These are phyloP conservation scores for Stephanodiscus minutulus DNA, from an alignment of 108 stramenopile species.

Conservation along the genomic window DNA sequence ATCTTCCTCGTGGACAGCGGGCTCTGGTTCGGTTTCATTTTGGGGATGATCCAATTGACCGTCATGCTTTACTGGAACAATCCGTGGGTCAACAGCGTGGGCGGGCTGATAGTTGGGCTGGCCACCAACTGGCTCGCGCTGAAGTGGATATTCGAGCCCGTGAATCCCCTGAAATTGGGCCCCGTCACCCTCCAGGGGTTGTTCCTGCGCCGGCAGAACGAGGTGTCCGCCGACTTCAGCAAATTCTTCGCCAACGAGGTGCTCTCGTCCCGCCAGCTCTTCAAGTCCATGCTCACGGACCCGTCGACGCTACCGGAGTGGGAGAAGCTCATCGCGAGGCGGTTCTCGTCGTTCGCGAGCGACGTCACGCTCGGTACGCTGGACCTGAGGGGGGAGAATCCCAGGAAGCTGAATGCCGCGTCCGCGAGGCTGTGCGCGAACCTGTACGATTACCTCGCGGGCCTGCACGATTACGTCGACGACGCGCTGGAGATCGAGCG, in stretches of 20 bases:
- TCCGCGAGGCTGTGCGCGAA: conserved; percentile 34
- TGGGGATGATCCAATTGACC: conserved; percentile 67
- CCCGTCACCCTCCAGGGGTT: conserved; percentile 68
- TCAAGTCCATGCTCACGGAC: conserved; percentile 56
- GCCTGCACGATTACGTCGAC: conserved; percentile 65
- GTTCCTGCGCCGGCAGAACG: conserved; percentile 64
- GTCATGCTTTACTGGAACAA: conserved; percentile 69
- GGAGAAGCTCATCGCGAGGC: conserved; percentile 40
- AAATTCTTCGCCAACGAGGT: conserved; percentile 56
- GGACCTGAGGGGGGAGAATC: conserved; percentile 27
- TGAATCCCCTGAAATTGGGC: conserved; percentile 63
- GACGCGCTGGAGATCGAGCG: conserved; percentile 60
- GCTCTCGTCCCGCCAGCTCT: conserved; percentile 52
- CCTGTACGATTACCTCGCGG: conserved; percentile 39
- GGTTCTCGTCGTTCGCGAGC: conserved; percentile 42
- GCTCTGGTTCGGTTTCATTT: conserved; percentile 65
- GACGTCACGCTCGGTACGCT: conserved; percentile 34
- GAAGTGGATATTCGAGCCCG: conserved; percentile 76
- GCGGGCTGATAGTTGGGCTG: conserved; percentile 68
- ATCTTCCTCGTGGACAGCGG: conserved; percentile 54
- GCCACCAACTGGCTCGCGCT: conserved; percentile 72
- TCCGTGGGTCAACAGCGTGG: conserved; percentile 68
- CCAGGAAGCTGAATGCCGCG: conserved; percentile 52
- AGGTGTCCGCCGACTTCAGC: conserved; percentile 53
- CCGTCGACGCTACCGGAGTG: conserved; percentile 48